phyloP scores from a whole-genome alignment of 495 filamentous ascomycete species.

The Annulohypoxylon nitens region DNA sequence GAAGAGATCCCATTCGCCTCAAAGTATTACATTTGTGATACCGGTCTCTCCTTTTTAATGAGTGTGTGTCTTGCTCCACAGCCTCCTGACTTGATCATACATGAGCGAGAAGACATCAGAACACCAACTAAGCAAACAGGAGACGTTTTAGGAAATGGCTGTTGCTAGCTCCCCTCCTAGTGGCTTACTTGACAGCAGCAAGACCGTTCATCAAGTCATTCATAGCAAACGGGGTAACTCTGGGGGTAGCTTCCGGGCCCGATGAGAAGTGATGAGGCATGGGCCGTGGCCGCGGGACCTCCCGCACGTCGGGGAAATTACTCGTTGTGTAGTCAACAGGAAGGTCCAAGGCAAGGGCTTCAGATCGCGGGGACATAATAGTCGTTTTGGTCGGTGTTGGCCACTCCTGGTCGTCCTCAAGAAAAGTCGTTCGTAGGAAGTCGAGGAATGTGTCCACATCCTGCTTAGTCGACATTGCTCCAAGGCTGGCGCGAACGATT shows the following conservation, averaged over 20 bases:
- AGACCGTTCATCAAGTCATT: slow-evolving; percentile 40
- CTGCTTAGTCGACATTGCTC: slow-evolving; percentile 74
- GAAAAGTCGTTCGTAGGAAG: slow-evolving; percentile 68
- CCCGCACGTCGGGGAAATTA: slow-evolving; percentile 43
- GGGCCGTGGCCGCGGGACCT: slow-evolving; percentile 44
- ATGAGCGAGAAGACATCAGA: slow-evolving; percentile 2
- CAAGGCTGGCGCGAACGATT: slow-evolving; percentile 75
- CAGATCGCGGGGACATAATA: slow-evolving; percentile 33
- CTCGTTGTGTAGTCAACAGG: slow-evolving; percentile 40
- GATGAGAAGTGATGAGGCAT: slow-evolving; percentile 37
- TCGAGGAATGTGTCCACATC: slow-evolving; percentile 71
- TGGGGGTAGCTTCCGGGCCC: slow-evolving; percentile 41
- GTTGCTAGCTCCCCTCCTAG: neutral
- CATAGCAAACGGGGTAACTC: slow-evolving; percentile 40
- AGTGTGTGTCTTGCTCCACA: slow-evolving; percentile 9
- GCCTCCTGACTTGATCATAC: slow-evolving; percentile 19
- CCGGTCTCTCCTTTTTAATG: neutral
- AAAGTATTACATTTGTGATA: slow-evolving; percentile 11
- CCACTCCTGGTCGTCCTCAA: slow-evolving; percentile 47
- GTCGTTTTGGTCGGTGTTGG: slow-evolving; percentile 20
- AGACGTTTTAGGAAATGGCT: neutral
- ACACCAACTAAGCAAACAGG: slow-evolving; percentile 25
- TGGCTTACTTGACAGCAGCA: slow-evolving; percentile 36
- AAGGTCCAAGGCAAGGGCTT: slow-evolving; percentile 37
- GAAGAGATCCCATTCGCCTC: slow-evolving; percentile 13